These are phyloP conservation scores for Aureobasidium zeae DNA, from an alignment of 2,329 filamentous ascomycete genomes.

Conservation along the genomic window DNA sequence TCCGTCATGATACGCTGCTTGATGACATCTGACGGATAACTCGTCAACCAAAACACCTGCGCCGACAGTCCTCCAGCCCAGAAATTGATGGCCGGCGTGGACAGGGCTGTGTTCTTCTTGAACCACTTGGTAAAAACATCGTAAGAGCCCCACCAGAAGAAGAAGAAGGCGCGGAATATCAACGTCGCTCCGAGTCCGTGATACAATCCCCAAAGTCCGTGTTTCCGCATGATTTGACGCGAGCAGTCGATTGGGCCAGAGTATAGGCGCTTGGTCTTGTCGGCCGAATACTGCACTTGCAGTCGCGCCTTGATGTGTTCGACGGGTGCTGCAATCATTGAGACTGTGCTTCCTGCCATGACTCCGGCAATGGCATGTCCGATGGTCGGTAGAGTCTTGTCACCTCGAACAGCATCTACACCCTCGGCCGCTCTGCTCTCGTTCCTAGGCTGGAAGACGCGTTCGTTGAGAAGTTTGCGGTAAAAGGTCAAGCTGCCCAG, in stretches of 20 bases:
- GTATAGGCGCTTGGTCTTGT: slow-evolving; percentile 70
- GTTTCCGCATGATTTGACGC: slow-evolving; percentile 52
- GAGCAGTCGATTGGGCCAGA: slow-evolving; percentile 78
- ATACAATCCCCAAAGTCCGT: slow-evolving; percentile 74
- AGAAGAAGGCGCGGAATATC: slow-evolving; percentile 87
- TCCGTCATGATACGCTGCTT: slow-evolving; percentile 99
- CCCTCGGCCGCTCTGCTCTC: slow-evolving; percentile 25
- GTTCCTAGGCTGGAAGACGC: slow-evolving; percentile 56
- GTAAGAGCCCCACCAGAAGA: slow-evolving; percentile 97
- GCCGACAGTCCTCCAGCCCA: slow-evolving; percentile 92
- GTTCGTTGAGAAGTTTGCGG: slow-evolving; percentile 69
- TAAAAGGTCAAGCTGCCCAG: slow-evolving; percentile 86
- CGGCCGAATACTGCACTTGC: slow-evolving; percentile 84
- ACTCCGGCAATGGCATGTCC: slow-evolving; percentile 85
- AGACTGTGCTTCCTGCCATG: slow-evolving; percentile 79
- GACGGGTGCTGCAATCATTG: slow-evolving; percentile 84
- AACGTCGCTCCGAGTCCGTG: slow-evolving; percentile 78
- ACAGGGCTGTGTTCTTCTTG: slow-evolving; percentile 56
- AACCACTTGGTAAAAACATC: slow-evolving; percentile 68
- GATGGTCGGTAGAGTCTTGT: slow-evolving; percentile 55
- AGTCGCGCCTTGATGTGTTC: slow-evolving; percentile 92
- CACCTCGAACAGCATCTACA: slow-evolving; percentile 17
- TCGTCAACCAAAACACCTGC: slow-evolving; percentile 88
- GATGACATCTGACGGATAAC: slow-evolving; percentile 85
- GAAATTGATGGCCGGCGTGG: slow-evolving; percentile 80